Conservation (phyloP, 2,329 filamentous ascomycete species). For the Trichoderma pleuroti region DNA sequence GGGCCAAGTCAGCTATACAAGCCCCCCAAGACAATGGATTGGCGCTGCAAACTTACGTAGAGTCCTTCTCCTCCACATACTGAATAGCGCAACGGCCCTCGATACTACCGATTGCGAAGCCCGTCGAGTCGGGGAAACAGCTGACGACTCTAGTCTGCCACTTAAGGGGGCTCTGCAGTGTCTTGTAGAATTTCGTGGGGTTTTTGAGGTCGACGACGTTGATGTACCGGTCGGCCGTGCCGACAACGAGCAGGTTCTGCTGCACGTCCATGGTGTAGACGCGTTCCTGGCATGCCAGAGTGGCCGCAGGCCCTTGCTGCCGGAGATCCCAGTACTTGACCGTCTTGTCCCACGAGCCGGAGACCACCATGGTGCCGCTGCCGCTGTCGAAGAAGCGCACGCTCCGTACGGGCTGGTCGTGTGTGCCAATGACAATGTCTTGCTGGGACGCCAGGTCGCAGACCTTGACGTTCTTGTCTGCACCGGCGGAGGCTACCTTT, state of each 20-base stretch:
- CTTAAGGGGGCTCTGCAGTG: constrained; percentile 90
- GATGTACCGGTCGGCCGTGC: constrained; percentile 93
- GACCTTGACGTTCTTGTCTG: constrained; percentile 86
- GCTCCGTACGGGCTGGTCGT: constrained; percentile 77
- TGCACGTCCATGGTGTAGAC: constrained; percentile 91
- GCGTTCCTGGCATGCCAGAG: constrained; percentile 67
- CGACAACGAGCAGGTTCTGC: constrained; percentile 83
- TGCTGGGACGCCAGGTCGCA: constrained; percentile 72
- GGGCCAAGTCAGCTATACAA: neutral
- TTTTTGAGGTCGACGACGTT: constrained; percentile 89
- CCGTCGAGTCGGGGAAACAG: constrained; percentile 87
- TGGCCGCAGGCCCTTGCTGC: constrained; percentile 60
- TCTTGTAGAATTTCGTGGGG: constrained; percentile 91
- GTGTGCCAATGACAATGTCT: constrained; percentile 71
- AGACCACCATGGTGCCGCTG: constrained; percentile 77
- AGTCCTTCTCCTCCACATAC: constrained; percentile 95
- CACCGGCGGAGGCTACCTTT: constrained; percentile 81
- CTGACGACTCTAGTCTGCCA: constrained; percentile 96
- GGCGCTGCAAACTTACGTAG: constrained; percentile 47
- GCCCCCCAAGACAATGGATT: neutral
- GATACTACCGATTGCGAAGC: constrained; percentile 93
- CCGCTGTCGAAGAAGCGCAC: constrained; percentile 73
- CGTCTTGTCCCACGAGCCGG: constrained; percentile 88
- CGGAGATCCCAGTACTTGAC: constrained; percentile 87
- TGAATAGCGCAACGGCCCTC: constrained; percentile 97